Base-by-base conservation (phyloP, 1,139 yeast genomes). In the Yamadazyma blattariae region DNA sequence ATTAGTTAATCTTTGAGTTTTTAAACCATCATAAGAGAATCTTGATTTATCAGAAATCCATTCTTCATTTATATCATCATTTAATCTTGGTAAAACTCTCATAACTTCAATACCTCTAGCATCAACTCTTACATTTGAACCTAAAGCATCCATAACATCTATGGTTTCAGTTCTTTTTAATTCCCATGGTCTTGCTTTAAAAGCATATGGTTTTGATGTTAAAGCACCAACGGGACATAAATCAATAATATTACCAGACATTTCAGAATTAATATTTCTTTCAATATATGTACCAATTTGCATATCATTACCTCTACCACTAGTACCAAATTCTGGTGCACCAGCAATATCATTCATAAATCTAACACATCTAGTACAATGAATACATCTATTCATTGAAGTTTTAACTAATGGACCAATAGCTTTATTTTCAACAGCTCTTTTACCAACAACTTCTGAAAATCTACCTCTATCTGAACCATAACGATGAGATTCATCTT, bases 181-280 rank as follows among this genome's bases (percentile, higher is more conserved):
- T 64, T 87, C 96, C 96, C 96, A 87, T 29, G 96, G 95, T 62
- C 96, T 79, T 14, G 95, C 95, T 59, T 79, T 82, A 72, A 87
- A 87, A 17, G 95, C 90, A 54, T 87, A 86, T 28, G 96, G 96
- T 63, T 87, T 87, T 22, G 89, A 80, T 32, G 95, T 86, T 54
- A 87, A 77, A 3, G 96, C 96, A 52, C 96, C 96, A 44, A 87
- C 96, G 25, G 96, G 96, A 67, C 96, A 87, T 52, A 87, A 73
- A 58, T 87, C 96, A 50, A 87, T 78, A 49, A 87, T 82, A 66
- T 87, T 87, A 57, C 95, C 96, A 30, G 92, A 82, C 71, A 87
- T 67, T 66, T 87, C 96, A 5, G 92, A 76, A 64, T 86, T 85
- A 54, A 87, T 77, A 59, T 86, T 85, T 67, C 89, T 76, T 64